Evolutionary conservation across 352 stramenopile species (phyloP), one percentile per base, ranked within the genome.

Genomic region (Globisporangium nunn): DNA sequence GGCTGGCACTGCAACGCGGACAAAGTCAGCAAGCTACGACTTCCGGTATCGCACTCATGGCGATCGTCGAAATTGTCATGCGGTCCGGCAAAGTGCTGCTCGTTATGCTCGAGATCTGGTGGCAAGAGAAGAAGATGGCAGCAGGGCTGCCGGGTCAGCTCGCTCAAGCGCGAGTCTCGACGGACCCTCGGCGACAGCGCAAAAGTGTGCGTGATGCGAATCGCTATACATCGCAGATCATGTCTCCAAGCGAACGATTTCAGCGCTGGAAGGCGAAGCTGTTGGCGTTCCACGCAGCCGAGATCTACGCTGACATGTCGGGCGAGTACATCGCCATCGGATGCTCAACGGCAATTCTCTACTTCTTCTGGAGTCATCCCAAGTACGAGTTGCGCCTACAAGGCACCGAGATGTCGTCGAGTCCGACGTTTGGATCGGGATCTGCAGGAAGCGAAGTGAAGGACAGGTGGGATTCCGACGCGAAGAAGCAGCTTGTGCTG

Each of bases 301-400:
- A 75, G 29, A 11, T 67, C 0, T 68, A 61, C 29, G 65, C 65
- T 1, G 66, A 73, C 46, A 75, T 72, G 68, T 61, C 62, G 1
- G 70, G 67, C 28, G 70, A 78, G 51, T 81, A 81, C 62, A 73
- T 81, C 14, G 66, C 72, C 3, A 75, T 76, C 53, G 64, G 69
- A 0, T 71, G 66, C 30, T 72, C 63, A 8, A 53, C 56, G 1
- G 62, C 58, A 0, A 67, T 81, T 11, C 23, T 72, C 4, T 67
- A 61, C 17, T 70, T 70, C 23, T 75, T 58, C 33, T 61, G 59
- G 18, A 51, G 55, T 1, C 72, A 81, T 40, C 62, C 64, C 1
- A 63, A 75, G 39, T 81, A 78, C 50, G 33, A 56, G 18, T 48
- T 62, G 31, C 23, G 23, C 23, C 23, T 23, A 23, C 23, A 23